phyloP scores from a whole-genome alignment of 2,329 filamentous ascomycete species.

The Aspergillus sclerotialis region DNA sequence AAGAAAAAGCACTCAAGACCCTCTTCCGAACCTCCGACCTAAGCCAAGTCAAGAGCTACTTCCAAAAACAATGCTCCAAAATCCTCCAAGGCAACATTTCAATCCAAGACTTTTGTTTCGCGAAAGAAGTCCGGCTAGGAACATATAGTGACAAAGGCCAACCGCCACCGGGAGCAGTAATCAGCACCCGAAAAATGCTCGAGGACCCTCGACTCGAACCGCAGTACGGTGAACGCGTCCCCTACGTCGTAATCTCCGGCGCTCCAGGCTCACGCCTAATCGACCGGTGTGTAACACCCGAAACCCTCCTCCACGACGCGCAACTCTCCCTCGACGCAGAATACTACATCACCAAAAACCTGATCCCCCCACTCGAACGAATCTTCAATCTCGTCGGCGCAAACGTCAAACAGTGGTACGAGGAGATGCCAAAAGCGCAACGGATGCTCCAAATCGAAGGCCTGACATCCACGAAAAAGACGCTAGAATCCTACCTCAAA shows the following conservation, averaged over 20 bases:
- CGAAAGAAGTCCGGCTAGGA: conserved; percentile 82
- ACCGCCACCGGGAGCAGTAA: conserved; percentile 78
- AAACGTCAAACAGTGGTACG: conserved; percentile 85
- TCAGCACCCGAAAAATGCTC: conserved; percentile 80
- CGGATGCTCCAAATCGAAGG: conserved; percentile 59
- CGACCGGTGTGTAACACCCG: conserved; percentile 84
- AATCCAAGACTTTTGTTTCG: conserved; percentile 94
- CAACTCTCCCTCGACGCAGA: conserved; percentile 81
- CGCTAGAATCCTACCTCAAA: conserved; percentile 90
- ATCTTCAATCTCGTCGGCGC: conserved; percentile 96
- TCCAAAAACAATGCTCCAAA: conserved; percentile 82
- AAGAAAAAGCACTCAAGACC: conserved; percentile 82
- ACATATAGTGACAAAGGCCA: conserved; percentile 76
- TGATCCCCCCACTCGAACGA: conserved; percentile 89
- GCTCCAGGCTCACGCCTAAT: conserved; percentile 78
- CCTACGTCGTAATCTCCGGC: conserved; percentile 87
- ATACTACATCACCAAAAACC: conserved; percentile 94
- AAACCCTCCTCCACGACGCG: conserved; percentile 68
- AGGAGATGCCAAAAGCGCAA: conserved; percentile 91
- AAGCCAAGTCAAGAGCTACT: conserved; percentile 81
- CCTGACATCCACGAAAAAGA: conserved; percentile 51
- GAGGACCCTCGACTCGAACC: conserved; percentile 80
- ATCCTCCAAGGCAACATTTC: conserved; percentile 85
- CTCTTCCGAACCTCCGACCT: conserved; percentile 87
- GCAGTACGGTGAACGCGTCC: conserved; percentile 90